Evolutionary conservation across 2,329 filamentous ascomycete genomes (phyloP).

Genomic region (Remersonia thermophila): DNA sequence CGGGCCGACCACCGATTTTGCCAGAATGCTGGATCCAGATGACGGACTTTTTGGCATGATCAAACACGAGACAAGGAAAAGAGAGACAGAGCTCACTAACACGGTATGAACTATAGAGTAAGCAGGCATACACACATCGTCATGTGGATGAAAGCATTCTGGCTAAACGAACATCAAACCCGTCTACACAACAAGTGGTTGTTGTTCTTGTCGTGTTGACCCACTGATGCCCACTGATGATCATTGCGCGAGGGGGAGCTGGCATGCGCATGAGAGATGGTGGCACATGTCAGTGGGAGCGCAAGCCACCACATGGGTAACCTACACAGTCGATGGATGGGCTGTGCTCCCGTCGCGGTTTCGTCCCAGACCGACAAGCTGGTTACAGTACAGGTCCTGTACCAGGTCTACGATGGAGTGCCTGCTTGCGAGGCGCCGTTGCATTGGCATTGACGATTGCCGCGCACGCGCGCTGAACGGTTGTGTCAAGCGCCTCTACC

Average conservation of each 20-base stretch:
- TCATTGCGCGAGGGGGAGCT: not conserved
- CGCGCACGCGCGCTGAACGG: too few species aligned
- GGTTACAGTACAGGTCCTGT: too few species aligned
- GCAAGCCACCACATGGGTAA: too few species aligned
- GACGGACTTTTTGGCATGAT: slow-evolving; percentile 12
- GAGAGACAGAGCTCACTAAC: not conserved
- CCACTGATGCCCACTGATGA: slow-evolving; percentile 6
- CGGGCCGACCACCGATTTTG: slow-evolving; percentile 28
- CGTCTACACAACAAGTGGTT: slow-evolving; percentile 4
- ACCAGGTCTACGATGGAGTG: too few species aligned
- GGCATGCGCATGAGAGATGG: not conserved
- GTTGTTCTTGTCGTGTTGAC: not conserved
- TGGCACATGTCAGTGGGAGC: too few species aligned
- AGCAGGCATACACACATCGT: too few species aligned
- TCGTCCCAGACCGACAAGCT: not conserved
- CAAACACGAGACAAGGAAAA: slow-evolving; percentile 10
- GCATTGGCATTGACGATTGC: too few species aligned
- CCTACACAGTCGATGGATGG: too few species aligned
- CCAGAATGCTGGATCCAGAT: slow-evolving; percentile 20
- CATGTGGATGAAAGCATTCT: slow-evolving; percentile 20
- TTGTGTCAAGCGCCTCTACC: too few species aligned
- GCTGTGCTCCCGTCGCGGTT: not conserved
- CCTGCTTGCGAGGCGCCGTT: too few species aligned
- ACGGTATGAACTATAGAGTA: too few species aligned
- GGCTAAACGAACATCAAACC: slow-evolving; percentile 31